A percentile compares a stretch with the other conserved stretches of the same genome.
Evolutionary conservation across 257 asterid species (phyloP).

Genomic region (Solanum lycopersicoides): DNA sequence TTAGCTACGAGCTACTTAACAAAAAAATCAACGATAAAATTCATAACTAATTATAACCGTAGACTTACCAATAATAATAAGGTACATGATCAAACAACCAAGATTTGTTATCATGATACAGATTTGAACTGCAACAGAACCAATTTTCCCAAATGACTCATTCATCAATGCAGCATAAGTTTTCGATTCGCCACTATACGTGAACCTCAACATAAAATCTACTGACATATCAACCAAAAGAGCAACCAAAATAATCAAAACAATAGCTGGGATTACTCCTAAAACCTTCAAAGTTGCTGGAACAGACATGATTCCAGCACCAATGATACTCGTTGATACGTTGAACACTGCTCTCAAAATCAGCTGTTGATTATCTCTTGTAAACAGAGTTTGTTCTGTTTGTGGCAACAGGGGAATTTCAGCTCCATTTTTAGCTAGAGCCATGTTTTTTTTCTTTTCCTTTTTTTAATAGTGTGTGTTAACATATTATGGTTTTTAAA

Average conservation of each 20-base stretch:
- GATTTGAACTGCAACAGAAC: constrained; percentile 69
- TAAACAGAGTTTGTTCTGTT: neutral
- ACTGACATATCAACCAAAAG: constrained; percentile 70
- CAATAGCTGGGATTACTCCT: constrained; percentile 73
- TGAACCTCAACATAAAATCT: constrained; percentile 76
- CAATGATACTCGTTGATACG: constrained; percentile 85
- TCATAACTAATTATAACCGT: neutral
- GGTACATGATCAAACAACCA: constrained; percentile 87
- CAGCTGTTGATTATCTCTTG: constrained; percentile 16
- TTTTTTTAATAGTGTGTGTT: too few relatives aligned
- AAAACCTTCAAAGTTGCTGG: constrained; percentile 91
- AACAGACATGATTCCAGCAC: constrained; percentile 95
- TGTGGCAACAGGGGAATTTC: constrained; percentile 48
- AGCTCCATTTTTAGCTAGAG: constrained; percentile 34
- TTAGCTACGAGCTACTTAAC: neutral
- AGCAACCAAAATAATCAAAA: constrained; percentile 45
- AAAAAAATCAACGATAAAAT: neutral
- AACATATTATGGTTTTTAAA: neutral
- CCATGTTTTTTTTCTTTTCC: constrained; percentile 34
- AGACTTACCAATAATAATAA: constrained; percentile 60
- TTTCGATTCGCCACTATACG: constrained; percentile 63
- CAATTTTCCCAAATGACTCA: constrained; percentile 73
- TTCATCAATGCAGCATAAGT: constrained; percentile 84
- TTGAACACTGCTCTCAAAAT: constrained; percentile 80
- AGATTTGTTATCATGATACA: constrained; percentile 71